Conservation (phyloP, 306 rosid genomes). For the Quercus dentata region DNA sequence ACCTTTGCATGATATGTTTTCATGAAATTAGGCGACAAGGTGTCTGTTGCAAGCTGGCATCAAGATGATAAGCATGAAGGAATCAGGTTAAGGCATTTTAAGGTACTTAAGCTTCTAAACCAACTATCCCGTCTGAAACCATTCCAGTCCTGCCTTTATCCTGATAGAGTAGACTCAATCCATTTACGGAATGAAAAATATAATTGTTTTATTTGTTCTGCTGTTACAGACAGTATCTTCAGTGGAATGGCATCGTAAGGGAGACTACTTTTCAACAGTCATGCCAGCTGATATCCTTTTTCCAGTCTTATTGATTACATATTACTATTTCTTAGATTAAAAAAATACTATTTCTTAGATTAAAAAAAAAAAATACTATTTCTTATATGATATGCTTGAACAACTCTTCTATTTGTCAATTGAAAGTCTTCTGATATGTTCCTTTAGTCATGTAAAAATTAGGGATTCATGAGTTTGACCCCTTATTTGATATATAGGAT, state of each 20-base stretch:
- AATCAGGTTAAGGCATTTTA: constrained; percentile 71
- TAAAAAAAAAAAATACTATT: background rate
- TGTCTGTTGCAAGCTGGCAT: constrained; percentile 66
- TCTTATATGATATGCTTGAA: constrained; percentile 7
- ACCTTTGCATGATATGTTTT: constrained; percentile 18
- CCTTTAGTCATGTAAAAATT: background rate
- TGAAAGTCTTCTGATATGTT: background rate
- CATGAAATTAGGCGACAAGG: constrained; percentile 29
- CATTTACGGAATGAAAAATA: constrained; percentile 3
- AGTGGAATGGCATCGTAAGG: constrained; percentile 93
- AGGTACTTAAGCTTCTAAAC: constrained; percentile 50
- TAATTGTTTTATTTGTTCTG: constrained; percentile 18
- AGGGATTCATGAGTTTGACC: background rate
- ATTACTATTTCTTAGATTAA: background rate
- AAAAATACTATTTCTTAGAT: no score
- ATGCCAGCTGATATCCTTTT: constrained; percentile 95
- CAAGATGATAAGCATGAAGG: constrained; percentile 68
- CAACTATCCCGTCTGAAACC: background rate
- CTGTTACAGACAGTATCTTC: constrained; percentile 75
- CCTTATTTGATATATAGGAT: background rate
- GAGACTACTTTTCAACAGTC: constrained; percentile 91
- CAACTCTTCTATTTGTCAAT: background rate
- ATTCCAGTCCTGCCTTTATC: constrained; percentile 7
- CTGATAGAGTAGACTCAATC: background rate
- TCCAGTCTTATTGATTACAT: background rate